Conservation (phyloP, 768 basidiomycete species). For the Rubroboletus satanas region DNA sequence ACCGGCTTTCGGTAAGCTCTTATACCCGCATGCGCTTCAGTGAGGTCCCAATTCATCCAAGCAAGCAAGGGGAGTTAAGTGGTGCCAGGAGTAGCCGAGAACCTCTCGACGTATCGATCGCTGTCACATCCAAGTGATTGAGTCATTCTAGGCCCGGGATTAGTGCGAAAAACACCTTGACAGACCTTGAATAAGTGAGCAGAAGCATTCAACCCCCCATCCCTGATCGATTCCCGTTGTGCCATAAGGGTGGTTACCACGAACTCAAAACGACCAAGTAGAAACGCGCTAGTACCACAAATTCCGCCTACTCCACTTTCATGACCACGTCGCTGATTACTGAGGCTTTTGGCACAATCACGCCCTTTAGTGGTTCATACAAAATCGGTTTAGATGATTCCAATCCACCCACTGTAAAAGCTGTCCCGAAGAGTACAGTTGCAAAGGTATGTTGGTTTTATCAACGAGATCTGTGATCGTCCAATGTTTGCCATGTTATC, state of each 20-base stretch:
- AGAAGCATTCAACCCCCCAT: neutral
- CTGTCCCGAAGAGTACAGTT: neutral
- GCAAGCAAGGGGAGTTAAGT: neutral
- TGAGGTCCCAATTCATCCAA: neutral
- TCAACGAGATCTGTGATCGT: neutral
- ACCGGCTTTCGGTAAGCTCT: neutral
- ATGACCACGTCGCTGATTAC: neutral
- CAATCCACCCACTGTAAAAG: neutral
- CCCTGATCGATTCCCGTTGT: neutral
- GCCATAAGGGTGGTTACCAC: neutral
- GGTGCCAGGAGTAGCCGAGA: neutral
- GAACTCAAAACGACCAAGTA: neutral
- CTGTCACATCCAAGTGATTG: neutral
- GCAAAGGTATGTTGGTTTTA: neutral
- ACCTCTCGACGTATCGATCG: neutral
- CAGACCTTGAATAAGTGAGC: neutral
- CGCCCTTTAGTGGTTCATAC: neutral
- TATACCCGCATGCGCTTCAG: neutral
- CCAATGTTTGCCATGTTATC: neutral
- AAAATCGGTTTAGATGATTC: neutral
- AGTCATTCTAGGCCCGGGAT: neutral
- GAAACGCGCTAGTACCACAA: too few species aligned
- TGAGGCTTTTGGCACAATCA: slow-evolving; percentile 3
- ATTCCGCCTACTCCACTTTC: neutral
- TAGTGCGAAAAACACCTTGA: neutral